phyloP scores from a whole-genome alignment of 495 filamentous ascomycete genomes.

The Annulohypoxylon moriforme region DNA sequence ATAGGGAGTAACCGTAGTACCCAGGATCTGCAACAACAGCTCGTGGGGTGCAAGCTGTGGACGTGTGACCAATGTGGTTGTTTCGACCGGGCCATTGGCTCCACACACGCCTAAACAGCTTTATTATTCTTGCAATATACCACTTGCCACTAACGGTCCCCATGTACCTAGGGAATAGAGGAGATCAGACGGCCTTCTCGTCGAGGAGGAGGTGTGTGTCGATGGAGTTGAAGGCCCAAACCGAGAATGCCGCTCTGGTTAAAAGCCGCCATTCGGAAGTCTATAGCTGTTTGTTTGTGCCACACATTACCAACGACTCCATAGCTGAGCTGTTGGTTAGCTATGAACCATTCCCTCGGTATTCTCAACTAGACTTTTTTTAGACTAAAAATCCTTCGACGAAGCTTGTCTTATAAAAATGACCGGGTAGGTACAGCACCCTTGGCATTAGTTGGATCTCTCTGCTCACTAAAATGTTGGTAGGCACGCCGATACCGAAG shows the following conservation, averaged over 20 bases:
- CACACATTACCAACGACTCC: constrained; percentile 31
- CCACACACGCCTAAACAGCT: constrained; percentile 52
- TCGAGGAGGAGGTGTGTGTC: constrained; percentile 54
- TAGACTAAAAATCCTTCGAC: constrained; percentile 18
- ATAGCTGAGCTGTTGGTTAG: constrained; percentile 29
- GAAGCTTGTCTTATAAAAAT: constrained; percentile 39
- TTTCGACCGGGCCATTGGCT: constrained; percentile 51
- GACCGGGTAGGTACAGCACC: constrained; percentile 47
- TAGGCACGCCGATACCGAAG: constrained; percentile 50
- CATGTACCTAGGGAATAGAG: constrained; percentile 47
- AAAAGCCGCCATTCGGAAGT: constrained; percentile 41
- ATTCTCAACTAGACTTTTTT: constrained; percentile 32
- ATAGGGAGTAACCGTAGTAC: constrained; percentile 46
- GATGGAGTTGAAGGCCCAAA: constrained; percentile 40
- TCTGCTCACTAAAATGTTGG: constrained; percentile 40
- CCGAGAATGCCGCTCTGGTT: constrained; percentile 38
- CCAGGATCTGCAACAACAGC: constrained; percentile 49
- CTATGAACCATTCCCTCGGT: constrained; percentile 26
- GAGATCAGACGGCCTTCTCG: constrained; percentile 60
- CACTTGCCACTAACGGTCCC: constrained; percentile 48
- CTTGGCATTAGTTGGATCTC: constrained; percentile 23
- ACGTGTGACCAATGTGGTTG: constrained; percentile 50
- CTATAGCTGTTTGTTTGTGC: constrained; percentile 31
- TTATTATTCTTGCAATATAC: constrained; percentile 49
- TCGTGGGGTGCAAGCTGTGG: constrained; percentile 51